Conservation (phyloP, 1,284 basidiomycete species). For the Ceratobasidium sp. region DNA sequence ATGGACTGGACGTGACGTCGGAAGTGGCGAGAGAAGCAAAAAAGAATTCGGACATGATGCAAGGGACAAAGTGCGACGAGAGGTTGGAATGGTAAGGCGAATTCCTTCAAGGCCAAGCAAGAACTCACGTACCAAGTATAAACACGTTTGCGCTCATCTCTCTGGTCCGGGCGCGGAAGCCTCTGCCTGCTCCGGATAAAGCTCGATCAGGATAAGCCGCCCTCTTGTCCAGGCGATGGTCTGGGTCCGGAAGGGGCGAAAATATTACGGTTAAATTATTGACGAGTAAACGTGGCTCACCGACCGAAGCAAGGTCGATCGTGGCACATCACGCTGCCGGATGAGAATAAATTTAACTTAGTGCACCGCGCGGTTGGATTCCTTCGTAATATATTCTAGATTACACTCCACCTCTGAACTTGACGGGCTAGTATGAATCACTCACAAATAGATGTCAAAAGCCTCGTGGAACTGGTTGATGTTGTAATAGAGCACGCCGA, state of each 20-base stretch:
- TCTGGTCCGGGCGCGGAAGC: too few relatives aligned
- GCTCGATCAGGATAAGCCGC: too few relatives aligned
- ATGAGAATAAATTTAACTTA: constrained; percentile 99
- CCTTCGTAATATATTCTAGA: constrained; percentile 90
- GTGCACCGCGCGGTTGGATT: constrained; percentile 98
- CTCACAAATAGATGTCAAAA: constrained; percentile 96
- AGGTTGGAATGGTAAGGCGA: constrained; percentile 18
- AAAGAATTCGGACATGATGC: background rate
- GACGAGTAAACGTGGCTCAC: too few relatives aligned
- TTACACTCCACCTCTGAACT: constrained; percentile 89
- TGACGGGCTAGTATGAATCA: constrained; percentile 98
- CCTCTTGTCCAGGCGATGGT: too few relatives aligned
- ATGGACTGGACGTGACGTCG: background rate
- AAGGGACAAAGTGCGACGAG: background rate
- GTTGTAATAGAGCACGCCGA: constrained; percentile 99
- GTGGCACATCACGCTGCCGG: constrained; percentile 89
- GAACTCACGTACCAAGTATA: too few relatives aligned
- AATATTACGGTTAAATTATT: too few relatives aligned
- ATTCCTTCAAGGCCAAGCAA: too few relatives aligned
- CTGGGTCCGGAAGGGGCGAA: too few relatives aligned
- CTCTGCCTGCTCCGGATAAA: too few relatives aligned
- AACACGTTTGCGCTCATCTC: too few relatives aligned
- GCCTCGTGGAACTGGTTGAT: constrained; percentile 99
- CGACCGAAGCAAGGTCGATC: constrained; percentile 88
- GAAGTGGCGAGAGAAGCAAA: background rate